Conservation (phyloP, 148 eudicot genomes). For the Camellia lanceoleosa region DNA sequence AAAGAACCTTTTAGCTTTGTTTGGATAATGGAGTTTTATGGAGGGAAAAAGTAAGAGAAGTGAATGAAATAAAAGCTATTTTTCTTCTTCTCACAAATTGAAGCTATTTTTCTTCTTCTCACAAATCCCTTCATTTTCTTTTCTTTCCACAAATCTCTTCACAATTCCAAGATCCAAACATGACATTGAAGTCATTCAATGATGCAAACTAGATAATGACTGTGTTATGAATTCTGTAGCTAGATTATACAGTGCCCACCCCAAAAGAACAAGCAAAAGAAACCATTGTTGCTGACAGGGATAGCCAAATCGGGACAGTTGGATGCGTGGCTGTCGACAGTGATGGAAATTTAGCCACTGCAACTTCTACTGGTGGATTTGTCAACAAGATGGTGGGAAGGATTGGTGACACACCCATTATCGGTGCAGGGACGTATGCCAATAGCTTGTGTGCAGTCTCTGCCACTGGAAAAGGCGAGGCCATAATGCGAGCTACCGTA, state of each 20-base stretch:
- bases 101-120: too few relatives aligned
- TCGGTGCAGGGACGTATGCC: slow-evolving; percentile 90
- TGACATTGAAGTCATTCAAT: too few relatives aligned
- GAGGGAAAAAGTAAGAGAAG: too few relatives aligned
- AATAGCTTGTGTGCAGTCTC: slow-evolving; percentile 72
- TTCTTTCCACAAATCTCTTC: too few relatives aligned
- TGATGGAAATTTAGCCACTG: slow-evolving; percentile 64
- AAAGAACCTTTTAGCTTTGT: not conserved
- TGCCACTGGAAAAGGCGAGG: slow-evolving; percentile 79
- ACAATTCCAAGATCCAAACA: too few relatives aligned
- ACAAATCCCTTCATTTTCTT: too few relatives aligned
- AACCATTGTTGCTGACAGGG: slow-evolving; percentile 38
- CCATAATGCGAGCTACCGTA: slow-evolving; percentile 67
- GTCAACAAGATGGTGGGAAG: slow-evolving; percentile 89
- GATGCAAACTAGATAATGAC: too few relatives aligned
- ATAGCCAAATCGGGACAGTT: slow-evolving; percentile 70
- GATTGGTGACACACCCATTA: slow-evolving; percentile 75
- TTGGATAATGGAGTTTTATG: too few relatives aligned
- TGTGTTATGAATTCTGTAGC: slow-evolving; percentile 27
- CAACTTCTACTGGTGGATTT: slow-evolving; percentile 87
- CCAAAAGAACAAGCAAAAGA: slow-evolving; percentile 37
- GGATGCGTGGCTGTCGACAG: slow-evolving; percentile 84
- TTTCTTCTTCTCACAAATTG: too few relatives aligned
- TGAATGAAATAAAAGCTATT: too few relatives aligned
- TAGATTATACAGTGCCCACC: slow-evolving; percentile 59